phyloP scores from a whole-genome alignment of 805 yeast genomes.

The Barnettozyma salicaria region DNA sequence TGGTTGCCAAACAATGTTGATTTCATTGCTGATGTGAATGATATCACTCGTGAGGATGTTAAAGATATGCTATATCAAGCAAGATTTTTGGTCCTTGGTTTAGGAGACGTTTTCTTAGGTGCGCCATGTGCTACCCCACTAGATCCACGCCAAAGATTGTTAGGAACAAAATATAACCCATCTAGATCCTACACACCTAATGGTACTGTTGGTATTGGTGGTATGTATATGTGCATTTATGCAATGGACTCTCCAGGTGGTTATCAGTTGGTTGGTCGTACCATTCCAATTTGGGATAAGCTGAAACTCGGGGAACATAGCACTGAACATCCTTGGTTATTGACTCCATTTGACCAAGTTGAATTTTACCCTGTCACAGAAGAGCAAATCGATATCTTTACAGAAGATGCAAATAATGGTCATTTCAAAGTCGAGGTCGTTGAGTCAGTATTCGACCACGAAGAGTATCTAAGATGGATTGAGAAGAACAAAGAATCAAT shows the following conservation, averaged over 20 bases:
- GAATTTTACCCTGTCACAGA: conserved; percentile 92
- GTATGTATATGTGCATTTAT: conserved; percentile 97
- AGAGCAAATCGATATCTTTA: conserved; percentile 64
- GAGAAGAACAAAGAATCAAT: conserved; percentile 68
- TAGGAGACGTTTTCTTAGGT: conserved; percentile 95
- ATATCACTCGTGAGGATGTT: conserved; percentile 67
- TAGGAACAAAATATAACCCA: conserved; percentile 94
- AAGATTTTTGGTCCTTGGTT: conserved; percentile 84
- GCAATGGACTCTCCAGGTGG: conserved; percentile 98
- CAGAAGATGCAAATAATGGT: conserved; percentile 77
- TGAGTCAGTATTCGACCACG: conserved; percentile 78
- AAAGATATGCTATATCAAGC: conserved; percentile 84
- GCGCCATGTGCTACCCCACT: conserved; percentile 99
- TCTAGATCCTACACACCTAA: conserved; percentile 94
- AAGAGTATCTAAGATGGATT: conserved; percentile 72
- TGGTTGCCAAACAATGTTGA: conserved; percentile 98
- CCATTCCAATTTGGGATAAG: conserved; percentile 97
- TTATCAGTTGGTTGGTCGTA: conserved; percentile 92
- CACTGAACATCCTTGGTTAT: conserved; percentile 75
- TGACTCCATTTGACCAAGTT: conserved; percentile 88
- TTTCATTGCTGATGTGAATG: conserved; percentile 86
- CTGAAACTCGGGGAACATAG: conserved; percentile 66
- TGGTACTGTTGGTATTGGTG: conserved; percentile 97
- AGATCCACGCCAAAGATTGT: conserved; percentile 89
- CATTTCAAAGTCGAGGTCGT: conserved; percentile 67